Percentiles rank a stretch among this genome's conserved stretches.
phyloP scores from a whole-genome alignment of 441 rosid species.

The Theobroma grandiflorum region DNA sequence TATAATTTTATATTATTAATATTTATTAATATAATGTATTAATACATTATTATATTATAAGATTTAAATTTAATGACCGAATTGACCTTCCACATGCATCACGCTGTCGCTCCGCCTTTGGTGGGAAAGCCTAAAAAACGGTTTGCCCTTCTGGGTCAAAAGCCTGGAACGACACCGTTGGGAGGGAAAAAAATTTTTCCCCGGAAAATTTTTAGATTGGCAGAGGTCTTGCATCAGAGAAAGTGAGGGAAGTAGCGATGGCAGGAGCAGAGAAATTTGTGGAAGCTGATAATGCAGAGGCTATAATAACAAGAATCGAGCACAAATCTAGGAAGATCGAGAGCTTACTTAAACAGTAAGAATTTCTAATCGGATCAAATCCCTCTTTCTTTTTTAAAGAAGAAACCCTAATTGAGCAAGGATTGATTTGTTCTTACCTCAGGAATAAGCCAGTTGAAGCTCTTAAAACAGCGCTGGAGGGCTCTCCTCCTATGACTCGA shows the following conservation, averaged over 20 bases:
- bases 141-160: background rate
- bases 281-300: constrained; percentile 86
- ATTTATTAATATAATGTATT: no score
- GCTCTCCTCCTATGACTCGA: constrained; percentile 68
- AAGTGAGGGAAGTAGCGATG: constrained; percentile 38
- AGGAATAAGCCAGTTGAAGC: constrained; percentile 81
- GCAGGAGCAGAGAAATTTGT: constrained; percentile 54
- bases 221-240: background rate
- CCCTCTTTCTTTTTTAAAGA: no score
- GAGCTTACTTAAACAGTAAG: no score
- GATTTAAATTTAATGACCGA: no score
- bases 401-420: background rate
- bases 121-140: no score
- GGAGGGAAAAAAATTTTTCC: background rate
- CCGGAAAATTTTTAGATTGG: constrained; percentile 8
- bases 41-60: no score
- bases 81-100: no score
- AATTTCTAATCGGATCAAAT: no score
- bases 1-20: no score
- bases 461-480: constrained; percentile 89
- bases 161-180: background rate
- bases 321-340: constrained; percentile 86
- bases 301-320: constrained; percentile 78
- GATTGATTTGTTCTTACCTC: background rate
- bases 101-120: no score